phyloP scores from a whole-genome alignment of 2,329 filamentous ascomycete species.

The Phaeophleospora eucalypticola region DNA sequence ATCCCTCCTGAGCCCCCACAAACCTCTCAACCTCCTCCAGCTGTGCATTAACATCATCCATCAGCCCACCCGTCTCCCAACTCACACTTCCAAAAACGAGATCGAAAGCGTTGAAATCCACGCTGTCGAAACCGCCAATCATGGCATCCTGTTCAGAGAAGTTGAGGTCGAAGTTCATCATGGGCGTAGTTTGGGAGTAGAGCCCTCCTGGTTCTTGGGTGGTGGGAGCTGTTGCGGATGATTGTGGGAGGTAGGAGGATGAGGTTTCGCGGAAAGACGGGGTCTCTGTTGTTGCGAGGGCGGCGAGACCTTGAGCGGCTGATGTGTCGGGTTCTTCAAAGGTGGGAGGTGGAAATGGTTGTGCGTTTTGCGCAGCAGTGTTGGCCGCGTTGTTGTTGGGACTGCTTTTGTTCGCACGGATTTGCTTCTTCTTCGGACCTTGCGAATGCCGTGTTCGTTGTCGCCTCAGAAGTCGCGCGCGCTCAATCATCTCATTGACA shows the following conservation, averaged over 20 bases:
- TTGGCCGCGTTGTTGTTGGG: neutral
- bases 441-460: slow-evolving; percentile 4
- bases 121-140: slow-evolving; percentile 5
- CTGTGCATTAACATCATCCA: slow-evolving; percentile 10
- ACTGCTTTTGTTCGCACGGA: too few species aligned
- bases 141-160: slow-evolving; percentile 1
- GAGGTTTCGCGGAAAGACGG: neutral
- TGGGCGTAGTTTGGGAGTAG: neutral
- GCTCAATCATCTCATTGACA: slow-evolving; percentile 26
- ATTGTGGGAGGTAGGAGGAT: too few species aligned
- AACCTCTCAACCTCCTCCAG: neutral
- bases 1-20: neutral
- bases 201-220: slow-evolving; percentile 3
- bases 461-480: slow-evolving; percentile 17
- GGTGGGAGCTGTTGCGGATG: too few species aligned
- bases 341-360: neutral
- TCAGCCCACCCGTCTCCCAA: slow-evolving; percentile 11
- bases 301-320: neutral
- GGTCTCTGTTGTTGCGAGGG: neutral
- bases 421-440: neutral
- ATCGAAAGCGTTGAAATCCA: slow-evolving; percentile 19
- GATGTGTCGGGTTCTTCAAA: neutral
- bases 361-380: neutral
- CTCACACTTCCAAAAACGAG: slow-evolving; percentile 15
- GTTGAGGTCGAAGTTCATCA: slow-evolving; percentile 9